These are phyloP conservation scores for Cetradonia linearis DNA, from an alignment of 495 filamentous ascomycete species.

Conservation along the genomic window DNA sequence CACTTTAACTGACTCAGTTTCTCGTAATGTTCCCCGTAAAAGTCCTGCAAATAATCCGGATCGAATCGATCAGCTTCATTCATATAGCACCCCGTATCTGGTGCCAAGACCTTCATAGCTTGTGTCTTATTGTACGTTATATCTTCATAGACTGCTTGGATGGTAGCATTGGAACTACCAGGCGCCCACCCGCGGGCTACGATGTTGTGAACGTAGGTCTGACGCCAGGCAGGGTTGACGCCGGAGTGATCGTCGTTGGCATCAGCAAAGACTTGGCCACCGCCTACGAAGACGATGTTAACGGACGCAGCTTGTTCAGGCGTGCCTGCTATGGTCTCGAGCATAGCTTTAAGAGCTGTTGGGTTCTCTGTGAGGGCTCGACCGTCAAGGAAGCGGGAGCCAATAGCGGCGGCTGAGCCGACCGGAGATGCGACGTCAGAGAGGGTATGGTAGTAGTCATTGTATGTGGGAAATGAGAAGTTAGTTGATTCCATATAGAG, in stretches of 20 bases:
- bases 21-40: slow-evolving; percentile 41
- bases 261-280: slow-evolving; percentile 30
- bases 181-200: slow-evolving; percentile 32
- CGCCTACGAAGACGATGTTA: slow-evolving; percentile 32
- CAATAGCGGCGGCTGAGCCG: slow-evolving; percentile 24
- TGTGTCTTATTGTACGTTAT: slow-evolving; percentile 43
- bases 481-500: slow-evolving; percentile 28
- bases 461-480: slow-evolving; percentile 30
- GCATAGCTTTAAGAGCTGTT: slow-evolving; percentile 23
- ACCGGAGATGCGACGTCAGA: slow-evolving; percentile 27
- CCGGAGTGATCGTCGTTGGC: slow-evolving; percentile 27
- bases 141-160: slow-evolving; percentile 34
- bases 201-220: slow-evolving; percentile 32
- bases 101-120: slow-evolving; percentile 32
- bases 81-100: slow-evolving; percentile 32
- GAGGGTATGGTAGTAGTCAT: slow-evolving; percentile 29
- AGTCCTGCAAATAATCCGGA: slow-evolving; percentile 36
- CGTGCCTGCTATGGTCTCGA: slow-evolving; percentile 28
- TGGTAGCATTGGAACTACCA: slow-evolving; percentile 31
- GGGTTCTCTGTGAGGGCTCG: slow-evolving; percentile 25
- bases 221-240: slow-evolving; percentile 39
- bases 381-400: slow-evolving; percentile 35
- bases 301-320: slow-evolving; percentile 26
- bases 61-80: slow-evolving; percentile 34
- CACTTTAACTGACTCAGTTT: slow-evolving; percentile 34